phyloP scores from a whole-genome alignment of 176 grass and related monocot genomes.

The Poa annua region DNA sequence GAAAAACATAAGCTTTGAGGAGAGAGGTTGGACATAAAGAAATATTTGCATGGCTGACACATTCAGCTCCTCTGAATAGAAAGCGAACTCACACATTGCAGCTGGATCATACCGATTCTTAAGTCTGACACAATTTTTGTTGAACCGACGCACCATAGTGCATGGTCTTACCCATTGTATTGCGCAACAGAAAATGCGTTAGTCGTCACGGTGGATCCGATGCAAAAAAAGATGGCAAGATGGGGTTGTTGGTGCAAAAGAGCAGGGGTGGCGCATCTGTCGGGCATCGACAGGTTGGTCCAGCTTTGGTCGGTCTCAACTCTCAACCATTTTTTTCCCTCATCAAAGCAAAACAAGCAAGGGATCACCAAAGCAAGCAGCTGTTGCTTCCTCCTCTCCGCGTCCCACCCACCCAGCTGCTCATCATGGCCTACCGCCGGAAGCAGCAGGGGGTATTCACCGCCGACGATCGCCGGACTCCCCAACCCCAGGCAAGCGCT shows the following conservation, averaged over 20 bases:
- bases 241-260: not conserved
- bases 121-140: no score
- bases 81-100: no score
- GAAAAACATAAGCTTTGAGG: no score
- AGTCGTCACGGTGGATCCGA: no score
- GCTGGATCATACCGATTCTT: no score
- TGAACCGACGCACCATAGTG: no score
- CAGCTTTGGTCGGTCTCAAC: not conserved
- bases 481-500: conserved; percentile 36
- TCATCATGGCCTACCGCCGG: conserved; percentile 61
- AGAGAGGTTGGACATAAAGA: no score
- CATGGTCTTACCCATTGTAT: no score
- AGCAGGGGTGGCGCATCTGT: not conserved
- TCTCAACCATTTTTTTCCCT: not conserved
- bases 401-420: not conserved
- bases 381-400: conserved; percentile 23
- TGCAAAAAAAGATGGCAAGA: not conserved
- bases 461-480: conserved; percentile 35
- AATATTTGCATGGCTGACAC: no score
- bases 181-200: no score
- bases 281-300: not conserved
- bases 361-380: conserved; percentile 18
- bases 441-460: conserved; percentile 50
- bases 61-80: no score
- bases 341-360: conserved; percentile 17